Base-by-base conservation (phyloP, 2,329 filamentous ascomycete species). In the Pestalotiopsis sp. region DNA sequence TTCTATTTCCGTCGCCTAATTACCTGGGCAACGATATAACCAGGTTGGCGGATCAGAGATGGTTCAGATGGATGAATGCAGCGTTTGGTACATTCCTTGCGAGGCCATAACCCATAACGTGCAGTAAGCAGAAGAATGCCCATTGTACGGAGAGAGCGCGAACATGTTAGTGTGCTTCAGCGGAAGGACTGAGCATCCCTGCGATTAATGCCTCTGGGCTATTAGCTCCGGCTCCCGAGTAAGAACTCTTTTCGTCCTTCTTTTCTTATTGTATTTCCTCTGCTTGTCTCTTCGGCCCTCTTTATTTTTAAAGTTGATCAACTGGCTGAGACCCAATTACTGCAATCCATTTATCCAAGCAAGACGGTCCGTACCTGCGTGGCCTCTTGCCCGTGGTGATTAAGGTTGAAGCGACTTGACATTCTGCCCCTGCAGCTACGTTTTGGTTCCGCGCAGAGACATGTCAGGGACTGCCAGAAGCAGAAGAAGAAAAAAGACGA, bases 371-470 rank as follows among this genome's bases (percentile, higher is more conserved):
- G 45, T 52, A 52, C 45, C 45, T 52, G 45, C 45, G 45, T 52
- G 45, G 45, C 45, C 14, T 20, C 7, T 17, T n/a, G 17, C 17
- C 9, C 11, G 20, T n/a, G 45, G n/a, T 17, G n/a, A 14, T n/a
- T 62, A 62, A 62, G 59, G 59, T 62, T 62, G 13, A 39, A 52
- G 45, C 45, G 45, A 52, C 45, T 20, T 52, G 45, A 52, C 17
- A 52, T 52, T 20, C 41, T 9, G 17, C 45, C 45, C 45, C 45
- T 52, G 45, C 45, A 52, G 45, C 45, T 52, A 52, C 13, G 45
- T 20, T 52, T n/a, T n/a, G 23, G 57, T 59, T 59, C 23, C 59
- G 31, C 20, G 59, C 59, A 38, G 59, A 62, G 59, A 62, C 59
- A 62, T 62, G 59, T 62, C 59, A 62, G 38, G 36, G 20, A 23